These are phyloP conservation scores for Macrocybe sp. DNA, from an alignment of 1,284 basidiomycete genomes.

Conservation along the genomic window DNA sequence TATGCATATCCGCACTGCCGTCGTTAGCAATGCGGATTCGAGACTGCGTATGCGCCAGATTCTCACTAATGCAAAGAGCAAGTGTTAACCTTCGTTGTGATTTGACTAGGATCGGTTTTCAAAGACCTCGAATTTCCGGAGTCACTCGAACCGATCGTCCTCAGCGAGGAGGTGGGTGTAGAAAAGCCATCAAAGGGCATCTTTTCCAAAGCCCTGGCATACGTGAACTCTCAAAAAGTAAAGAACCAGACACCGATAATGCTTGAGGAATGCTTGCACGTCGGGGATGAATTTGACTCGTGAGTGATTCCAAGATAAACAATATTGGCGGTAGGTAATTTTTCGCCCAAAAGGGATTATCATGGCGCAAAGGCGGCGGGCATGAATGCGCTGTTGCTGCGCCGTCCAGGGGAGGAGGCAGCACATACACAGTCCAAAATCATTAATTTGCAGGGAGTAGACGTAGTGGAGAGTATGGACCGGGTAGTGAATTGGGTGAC, in stretches of 20 bases:
- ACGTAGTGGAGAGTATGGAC: conserved; percentile 36
- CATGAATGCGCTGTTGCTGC: conserved; percentile 54
- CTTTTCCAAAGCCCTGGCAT: conserved; percentile 42
- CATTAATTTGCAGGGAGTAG: conserved; percentile 20
- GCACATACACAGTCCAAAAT: conserved; percentile 41
- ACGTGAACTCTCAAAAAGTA: conserved; percentile 22
- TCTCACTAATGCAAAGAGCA: not conserved
- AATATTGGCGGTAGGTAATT: not conserved
- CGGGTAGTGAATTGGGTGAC: conserved; percentile 24
- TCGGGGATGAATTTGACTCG: conserved; percentile 69
- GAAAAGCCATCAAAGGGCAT: conserved; percentile 65
- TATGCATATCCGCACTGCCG: conserved; percentile 44
- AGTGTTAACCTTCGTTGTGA: not conserved
- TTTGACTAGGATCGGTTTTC: conserved; percentile 45
- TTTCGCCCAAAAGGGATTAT: conserved; percentile 50
- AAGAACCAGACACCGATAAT: conserved; percentile 18
- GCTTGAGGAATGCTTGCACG: conserved; percentile 50
- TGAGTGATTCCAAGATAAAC: conserved; percentile 23
- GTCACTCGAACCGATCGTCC: conserved; percentile 46
- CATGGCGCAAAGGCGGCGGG: conserved; percentile 55
- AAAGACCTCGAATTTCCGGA: conserved; percentile 49
- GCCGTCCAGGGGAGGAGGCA: conserved; percentile 43
- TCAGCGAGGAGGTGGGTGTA: conserved; percentile 60
- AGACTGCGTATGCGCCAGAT: conserved; percentile 53
- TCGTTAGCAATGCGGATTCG: conserved; percentile 68